Base-by-base conservation (phyloP, 768 basidiomycete genomes). In the Hericium rajendrae region DNA sequence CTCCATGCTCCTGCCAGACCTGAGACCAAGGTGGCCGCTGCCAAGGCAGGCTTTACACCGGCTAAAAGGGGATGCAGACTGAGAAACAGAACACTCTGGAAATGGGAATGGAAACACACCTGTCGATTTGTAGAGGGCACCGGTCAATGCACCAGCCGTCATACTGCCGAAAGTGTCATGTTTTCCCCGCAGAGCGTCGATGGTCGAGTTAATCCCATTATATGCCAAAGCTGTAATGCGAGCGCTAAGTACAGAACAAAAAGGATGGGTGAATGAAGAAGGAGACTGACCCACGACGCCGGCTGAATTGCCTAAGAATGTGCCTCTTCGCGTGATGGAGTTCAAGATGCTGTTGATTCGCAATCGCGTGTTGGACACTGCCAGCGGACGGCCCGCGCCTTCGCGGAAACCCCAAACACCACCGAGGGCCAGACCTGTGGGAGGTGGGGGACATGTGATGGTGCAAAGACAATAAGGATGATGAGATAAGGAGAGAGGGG, bases 271-370 rank as follows among this genome's bases (percentile, higher is more conserved):
- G 60, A 65, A 62, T 58, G 67, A 62, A 59, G 59, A 62, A 70
- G 62, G 67, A 62, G 69, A 81, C 90, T 72, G 22, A 97, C 97
- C 97, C 61, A 98, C 78, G 60, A 97, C 91, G 70, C 97, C 97
- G 70, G 94, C 91, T 68, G 93, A 97, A 78, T 98, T 99, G 67
- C 94, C 97, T 73, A 97, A 86, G 74, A 95, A 97, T 49, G 92
- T 95, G 37, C 97, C 97, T 74, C 97, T 82, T 74, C 95, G 78
- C 60, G 97, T 98, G 70, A 95, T 84, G 69, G 92, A 90, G 79
- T 98, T 99, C 64, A 99, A 81, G 60, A 99, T 75, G 70, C 92
- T 94, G 74, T 98, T 99, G 76, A 98, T 86, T 78, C 97, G 86
- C 71, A 99, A 75, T 66, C 92, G 80, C 58, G 84, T 70, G 72